Percentiles rank a stretch among this genome's conserved stretches.
Evolutionary conservation across 306 rosid genomes (phyloP).

Genomic region (Spatholobus suberectus): DNA sequence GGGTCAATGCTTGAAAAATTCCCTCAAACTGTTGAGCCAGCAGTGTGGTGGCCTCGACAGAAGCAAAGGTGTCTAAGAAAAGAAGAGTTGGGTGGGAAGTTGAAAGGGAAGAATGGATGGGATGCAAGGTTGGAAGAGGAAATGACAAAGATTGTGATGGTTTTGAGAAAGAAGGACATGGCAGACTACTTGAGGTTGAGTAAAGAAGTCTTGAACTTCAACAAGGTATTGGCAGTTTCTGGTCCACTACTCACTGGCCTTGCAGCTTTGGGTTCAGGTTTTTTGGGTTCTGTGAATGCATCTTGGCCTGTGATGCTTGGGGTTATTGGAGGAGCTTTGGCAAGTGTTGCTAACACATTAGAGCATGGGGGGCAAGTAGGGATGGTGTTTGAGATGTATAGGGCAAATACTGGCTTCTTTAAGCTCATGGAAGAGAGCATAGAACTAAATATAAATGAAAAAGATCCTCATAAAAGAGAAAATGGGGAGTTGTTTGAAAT

Average conservation of each 20-base stretch:
- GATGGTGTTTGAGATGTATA: constrained; percentile 84
- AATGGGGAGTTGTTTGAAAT: constrained; percentile 69
- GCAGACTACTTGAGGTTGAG: constrained; percentile 60
- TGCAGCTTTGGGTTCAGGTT: constrained; percentile 63
- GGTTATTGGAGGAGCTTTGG: constrained; percentile 69
- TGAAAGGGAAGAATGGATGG: constrained; percentile 64
- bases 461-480: constrained; percentile 60
- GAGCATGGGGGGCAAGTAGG: constrained; percentile 92
- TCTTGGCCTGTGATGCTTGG: constrained; percentile 62
- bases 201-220: constrained; percentile 48
- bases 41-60: constrained; percentile 79
- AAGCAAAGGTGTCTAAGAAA: constrained; percentile 8
- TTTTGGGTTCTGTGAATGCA: constrained; percentile 45
- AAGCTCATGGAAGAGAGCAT: constrained; percentile 72
- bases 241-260: constrained; percentile 70
- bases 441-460: constrained; percentile 53
- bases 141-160: constrained; percentile 55
- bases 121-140: constrained; percentile 61
- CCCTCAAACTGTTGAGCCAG: constrained; percentile 64
- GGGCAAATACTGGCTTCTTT: constrained; percentile 61
- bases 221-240: constrained; percentile 62
- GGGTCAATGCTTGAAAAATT: constrained; percentile 83
- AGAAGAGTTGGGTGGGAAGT: constrained; percentile 16
- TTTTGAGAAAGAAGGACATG: constrained; percentile 58
- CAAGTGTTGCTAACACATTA: constrained; percentile 64